Percentiles rank a stretch among this genome's conserved stretches.
Conservation (phyloP, 805 yeast genomes). For the Barnettozyma vustinii region DNA sequence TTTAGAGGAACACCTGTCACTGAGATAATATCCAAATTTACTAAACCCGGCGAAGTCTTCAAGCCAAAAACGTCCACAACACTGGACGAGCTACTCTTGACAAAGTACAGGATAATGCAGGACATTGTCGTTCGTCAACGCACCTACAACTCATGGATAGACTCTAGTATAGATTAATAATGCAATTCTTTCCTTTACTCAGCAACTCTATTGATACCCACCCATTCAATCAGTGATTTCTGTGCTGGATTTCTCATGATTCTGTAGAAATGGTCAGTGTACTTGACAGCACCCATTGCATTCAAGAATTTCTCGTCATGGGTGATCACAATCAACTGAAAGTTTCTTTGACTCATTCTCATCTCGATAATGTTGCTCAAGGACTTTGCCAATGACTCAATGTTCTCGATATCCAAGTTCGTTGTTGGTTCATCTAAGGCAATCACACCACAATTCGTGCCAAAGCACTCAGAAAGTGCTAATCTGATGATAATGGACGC, state of each 20-base stretch:
- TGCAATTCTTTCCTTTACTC: constrained; percentile 12
- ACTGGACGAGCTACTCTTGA: constrained; percentile 18
- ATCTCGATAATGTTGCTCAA: constrained; percentile 67
- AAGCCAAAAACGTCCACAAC: constrained; percentile 3
- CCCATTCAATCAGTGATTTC: constrained; percentile 67
- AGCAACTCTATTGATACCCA: constrained; percentile 35
- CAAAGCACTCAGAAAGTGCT: constrained; percentile 94
- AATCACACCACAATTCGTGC: constrained; percentile 89
- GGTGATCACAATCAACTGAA: constrained; percentile 91
- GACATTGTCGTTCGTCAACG: constrained; percentile 34
- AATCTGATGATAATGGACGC: constrained; percentile 88
- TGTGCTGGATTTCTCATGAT: constrained; percentile 78
- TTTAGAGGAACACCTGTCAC: constrained; percentile 7
- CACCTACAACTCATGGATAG: constrained; percentile 25
- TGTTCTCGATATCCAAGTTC: constrained; percentile 83
- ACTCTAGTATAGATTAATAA: constrained; percentile 3
- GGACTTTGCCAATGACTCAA: constrained; percentile 81
- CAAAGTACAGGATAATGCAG: constrained; percentile 23
- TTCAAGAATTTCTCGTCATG: constrained; percentile 90
- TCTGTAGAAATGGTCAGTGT: constrained; percentile 82
- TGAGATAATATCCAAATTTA: constrained; percentile 12
- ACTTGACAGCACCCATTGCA: constrained; percentile 78
- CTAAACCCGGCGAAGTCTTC: neutral
- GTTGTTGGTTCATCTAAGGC: constrained; percentile 98
- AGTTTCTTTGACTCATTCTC: constrained; percentile 75